Percentiles rank a stretch among this genome's conserved stretches.
Evolutionary conservation across 2,329 filamentous ascomycete genomes (phyloP).

Genomic region (Pseudogymnoascus sp.): DNA sequence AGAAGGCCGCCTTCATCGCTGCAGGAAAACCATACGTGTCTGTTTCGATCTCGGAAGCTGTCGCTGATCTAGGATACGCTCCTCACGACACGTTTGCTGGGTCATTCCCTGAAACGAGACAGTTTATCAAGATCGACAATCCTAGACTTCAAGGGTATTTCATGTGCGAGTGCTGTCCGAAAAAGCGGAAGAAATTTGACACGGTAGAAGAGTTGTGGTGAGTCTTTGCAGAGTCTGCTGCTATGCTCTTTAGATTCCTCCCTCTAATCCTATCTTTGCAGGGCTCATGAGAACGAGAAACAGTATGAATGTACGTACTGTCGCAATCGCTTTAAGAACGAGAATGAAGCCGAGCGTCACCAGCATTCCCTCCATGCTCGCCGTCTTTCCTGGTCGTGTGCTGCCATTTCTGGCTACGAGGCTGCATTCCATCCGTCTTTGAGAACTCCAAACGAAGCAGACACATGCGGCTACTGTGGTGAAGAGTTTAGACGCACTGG

Average conservation of each 20-base stretch:
- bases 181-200: conserved; percentile 94
- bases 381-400: conserved; percentile 94
- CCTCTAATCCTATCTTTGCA: too few species aligned
- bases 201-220: conserved; percentile 77
- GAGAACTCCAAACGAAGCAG: conserved; percentile 55
- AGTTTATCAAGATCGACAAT: too few species aligned
- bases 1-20: too few species aligned
- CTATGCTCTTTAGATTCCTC: conserved; percentile 19
- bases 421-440: conserved; percentile 82
- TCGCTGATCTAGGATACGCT: too few species aligned
- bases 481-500: conserved; percentile 64
- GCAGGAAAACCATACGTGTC: too few species aligned
- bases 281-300: conserved; percentile 85
- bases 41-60: too few species aligned
- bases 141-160: conserved; percentile 50
- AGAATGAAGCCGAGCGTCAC: conserved; percentile 94
- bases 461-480: conserved; percentile 92
- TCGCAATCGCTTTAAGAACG: conserved; percentile 95
- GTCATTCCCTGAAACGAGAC: too few species aligned
- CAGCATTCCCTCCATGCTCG: conserved; percentile 91
- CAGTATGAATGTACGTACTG: conserved; percentile 92
- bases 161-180: conserved; percentile 91
- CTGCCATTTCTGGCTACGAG: conserved; percentile 68
- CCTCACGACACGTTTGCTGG: too few species aligned
- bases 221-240: conserved; percentile 28